Evolutionary conservation across 2,329 filamentous ascomycete genomes (phyloP).

Genomic region (Paracoccidioides brasiliensis): DNA sequence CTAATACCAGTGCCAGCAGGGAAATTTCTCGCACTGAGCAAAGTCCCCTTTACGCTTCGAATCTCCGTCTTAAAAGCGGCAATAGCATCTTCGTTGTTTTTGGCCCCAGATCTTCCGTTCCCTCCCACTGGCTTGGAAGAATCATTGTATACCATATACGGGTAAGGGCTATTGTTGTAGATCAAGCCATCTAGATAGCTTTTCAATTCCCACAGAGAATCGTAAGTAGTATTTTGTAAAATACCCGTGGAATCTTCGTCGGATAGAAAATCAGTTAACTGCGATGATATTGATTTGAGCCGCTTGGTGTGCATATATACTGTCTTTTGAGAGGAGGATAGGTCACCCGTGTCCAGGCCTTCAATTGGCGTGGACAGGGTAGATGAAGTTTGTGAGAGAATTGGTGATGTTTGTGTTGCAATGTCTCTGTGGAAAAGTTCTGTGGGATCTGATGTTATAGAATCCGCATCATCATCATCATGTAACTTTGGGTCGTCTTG

Average conservation of each 20-base stretch:
- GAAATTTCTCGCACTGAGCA: constrained; percentile 51
- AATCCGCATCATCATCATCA: constrained; percentile 30
- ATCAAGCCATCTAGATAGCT: constrained; percentile 40
- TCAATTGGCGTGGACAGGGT: constrained; percentile 11
- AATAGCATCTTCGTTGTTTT: constrained; percentile 43
- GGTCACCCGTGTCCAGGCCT: constrained; percentile 6
- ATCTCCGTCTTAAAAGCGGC: constrained; percentile 47
- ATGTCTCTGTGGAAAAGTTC: constrained; percentile 52
- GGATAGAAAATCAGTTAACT: constrained; percentile 36
- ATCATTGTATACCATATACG: constrained; percentile 19
- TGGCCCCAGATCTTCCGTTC: constrained; percentile 17
- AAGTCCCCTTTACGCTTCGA: constrained; percentile 48
- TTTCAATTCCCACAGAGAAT: constrained; percentile 32
- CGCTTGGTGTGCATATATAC: constrained; percentile 31
- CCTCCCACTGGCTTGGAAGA: constrained; percentile 14
- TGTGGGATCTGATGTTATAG: constrained; percentile 44
- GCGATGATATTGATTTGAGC: constrained; percentile 39
- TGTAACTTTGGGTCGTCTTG: constrained; percentile 12
- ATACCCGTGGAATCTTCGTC: constrained; percentile 24
- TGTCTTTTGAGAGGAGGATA: constrained; percentile 14
- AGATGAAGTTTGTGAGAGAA: constrained; percentile 21
- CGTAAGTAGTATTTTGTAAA: constrained; percentile 22
- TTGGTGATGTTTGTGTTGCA: constrained; percentile 46
- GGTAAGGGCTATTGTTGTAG: constrained; percentile 22
- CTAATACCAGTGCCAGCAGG: constrained; percentile 20